Base-by-base conservation (phyloP, 106 monocot genomes). In the Vanilla planifolia region DNA sequence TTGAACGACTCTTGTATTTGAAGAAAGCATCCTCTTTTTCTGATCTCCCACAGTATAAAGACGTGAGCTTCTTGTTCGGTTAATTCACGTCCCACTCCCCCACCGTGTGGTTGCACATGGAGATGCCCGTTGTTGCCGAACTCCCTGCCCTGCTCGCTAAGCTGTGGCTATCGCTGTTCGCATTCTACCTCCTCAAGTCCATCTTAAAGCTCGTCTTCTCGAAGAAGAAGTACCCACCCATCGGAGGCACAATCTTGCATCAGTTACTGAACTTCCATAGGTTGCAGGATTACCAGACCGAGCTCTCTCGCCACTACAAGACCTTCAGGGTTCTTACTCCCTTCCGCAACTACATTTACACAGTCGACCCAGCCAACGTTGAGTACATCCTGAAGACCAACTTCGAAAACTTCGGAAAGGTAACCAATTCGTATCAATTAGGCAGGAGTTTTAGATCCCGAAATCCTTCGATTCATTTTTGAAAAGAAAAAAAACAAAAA, bases 201-300 rank as follows among this genome's bases (percentile, higher is more conserved):
- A 26, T 58, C 11, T 25, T 8, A 19, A 46, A 69, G 60, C 5
- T 69, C 3, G 23, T 45, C 22, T 11, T 47, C 26, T 14, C 23
- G 11, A 67, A 51, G 43, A 19, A 48, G 40, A 44, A 44, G 13
- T 62, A 42, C 17, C 63, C 71, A 0, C 75, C 75, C 1, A 30
- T 72, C 1, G 77, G 34, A n/a, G 77, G 77, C 13, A 66, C 82
- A 16, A 41, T 78, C n/a, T 74, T 77, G 39, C 82, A 83, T 27
- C 82, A 83, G 36, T 21, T 83, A 0, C 28, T 61, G 2, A 26
- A 78, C 51, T 33, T 70, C 46, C 41, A 26, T 7, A 48, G 51
- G 51, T 19, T 69, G 7, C 67, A 40, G 1, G 69, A 73, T 24
- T 79, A 48, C 65, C 55, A 48, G 9, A 65, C 73, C n/a, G 40